These are phyloP conservation scores for Amaranthus tricolor DNA, from an alignment of 179 eudicot species.

Conservation along the genomic window DNA sequence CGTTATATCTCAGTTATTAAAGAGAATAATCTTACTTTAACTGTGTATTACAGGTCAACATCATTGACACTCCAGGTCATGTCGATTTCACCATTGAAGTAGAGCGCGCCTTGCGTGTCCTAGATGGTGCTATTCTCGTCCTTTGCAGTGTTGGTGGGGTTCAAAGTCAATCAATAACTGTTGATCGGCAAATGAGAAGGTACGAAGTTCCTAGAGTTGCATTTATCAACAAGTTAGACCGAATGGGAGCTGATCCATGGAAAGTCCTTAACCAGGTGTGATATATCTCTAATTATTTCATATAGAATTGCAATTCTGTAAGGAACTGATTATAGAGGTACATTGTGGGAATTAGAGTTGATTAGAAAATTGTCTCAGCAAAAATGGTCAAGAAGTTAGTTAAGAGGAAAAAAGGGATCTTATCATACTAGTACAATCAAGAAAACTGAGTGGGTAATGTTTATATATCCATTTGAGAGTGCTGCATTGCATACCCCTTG, in stretches of 20 bases:
- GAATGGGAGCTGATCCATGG: slow-evolving; percentile 99
- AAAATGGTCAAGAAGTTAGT: no score
- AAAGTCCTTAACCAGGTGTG: slow-evolving; percentile 88
- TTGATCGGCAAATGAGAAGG: slow-evolving; percentile 97
- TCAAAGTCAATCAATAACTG: slow-evolving; percentile 96
- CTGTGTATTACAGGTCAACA: slow-evolving; percentile 60
- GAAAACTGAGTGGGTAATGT: no score
- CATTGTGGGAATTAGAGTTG: neutral
- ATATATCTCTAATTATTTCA: neutral
- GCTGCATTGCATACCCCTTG: no score
- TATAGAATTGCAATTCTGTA: neutral
- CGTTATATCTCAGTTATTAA: neutral
- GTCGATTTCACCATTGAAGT: slow-evolving; percentile 99
- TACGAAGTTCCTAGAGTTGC: slow-evolving; percentile 97
- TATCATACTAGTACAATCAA: no score
- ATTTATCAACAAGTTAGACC: slow-evolving; percentile 88
- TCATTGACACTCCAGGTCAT: slow-evolving; percentile 96
- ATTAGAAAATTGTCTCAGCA: no score
- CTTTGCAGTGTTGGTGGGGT: slow-evolving; percentile 99
- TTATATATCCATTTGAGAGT: no score
- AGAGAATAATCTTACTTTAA: neutral
- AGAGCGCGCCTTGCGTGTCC: slow-evolving; percentile 97
- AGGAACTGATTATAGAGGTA: no score
- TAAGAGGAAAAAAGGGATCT: no score
- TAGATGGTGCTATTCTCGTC: slow-evolving; percentile 97